Evolutionary conservation across 75 land plant species (phyloP).

Genomic region (Selaginella moellendorffii): DNA sequence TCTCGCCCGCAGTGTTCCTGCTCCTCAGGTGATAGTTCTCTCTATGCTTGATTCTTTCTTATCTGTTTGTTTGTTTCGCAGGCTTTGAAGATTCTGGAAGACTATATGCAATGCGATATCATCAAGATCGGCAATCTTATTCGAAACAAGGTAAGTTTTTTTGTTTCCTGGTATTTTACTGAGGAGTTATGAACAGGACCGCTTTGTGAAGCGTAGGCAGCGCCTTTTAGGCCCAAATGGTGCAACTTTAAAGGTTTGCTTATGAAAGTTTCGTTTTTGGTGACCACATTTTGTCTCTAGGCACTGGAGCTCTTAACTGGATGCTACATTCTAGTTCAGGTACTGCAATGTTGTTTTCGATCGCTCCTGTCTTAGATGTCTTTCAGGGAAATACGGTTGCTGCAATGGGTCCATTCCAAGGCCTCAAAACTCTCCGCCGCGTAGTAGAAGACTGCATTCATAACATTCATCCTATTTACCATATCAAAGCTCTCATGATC

Average conservation of each 20-base stretch:
- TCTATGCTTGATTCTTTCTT: not conserved
- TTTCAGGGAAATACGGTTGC: slow-evolving; percentile 85
- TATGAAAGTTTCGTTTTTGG: no score
- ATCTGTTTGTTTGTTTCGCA: no score
- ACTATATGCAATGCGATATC: slow-evolving; percentile 87
- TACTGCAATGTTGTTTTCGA: slow-evolving; percentile 1
- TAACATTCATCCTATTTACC: slow-evolving; percentile 80
- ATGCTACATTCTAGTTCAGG: slow-evolving; percentile 96
- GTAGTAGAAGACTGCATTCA: slow-evolving; percentile 85
- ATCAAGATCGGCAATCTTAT: slow-evolving; percentile 71
- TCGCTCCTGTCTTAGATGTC: not conserved
- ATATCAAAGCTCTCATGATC: slow-evolving; percentile 83
- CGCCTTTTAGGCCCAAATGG: slow-evolving; percentile 82
- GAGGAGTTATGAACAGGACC: slow-evolving; percentile 62
- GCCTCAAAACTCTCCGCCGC: slow-evolving; percentile 69
- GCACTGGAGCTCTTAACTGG: slow-evolving; percentile 89
- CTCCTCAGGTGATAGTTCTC: slow-evolving; percentile 68
- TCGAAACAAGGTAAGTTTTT: slow-evolving; percentile 57
- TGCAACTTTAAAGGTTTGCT: slow-evolving; percentile 66
- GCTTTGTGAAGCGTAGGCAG: slow-evolving; percentile 85
- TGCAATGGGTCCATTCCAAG: slow-evolving; percentile 93
- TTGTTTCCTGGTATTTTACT: slow-evolving; percentile 3
- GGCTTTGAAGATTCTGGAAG: slow-evolving; percentile 82
- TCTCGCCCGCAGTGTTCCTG: slow-evolving; percentile 86
- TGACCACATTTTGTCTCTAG: slow-evolving; percentile 18